Evolutionary conservation across 2,329 filamentous ascomycete genomes (phyloP).

Genomic region (Thermoascus crustaceus): DNA sequence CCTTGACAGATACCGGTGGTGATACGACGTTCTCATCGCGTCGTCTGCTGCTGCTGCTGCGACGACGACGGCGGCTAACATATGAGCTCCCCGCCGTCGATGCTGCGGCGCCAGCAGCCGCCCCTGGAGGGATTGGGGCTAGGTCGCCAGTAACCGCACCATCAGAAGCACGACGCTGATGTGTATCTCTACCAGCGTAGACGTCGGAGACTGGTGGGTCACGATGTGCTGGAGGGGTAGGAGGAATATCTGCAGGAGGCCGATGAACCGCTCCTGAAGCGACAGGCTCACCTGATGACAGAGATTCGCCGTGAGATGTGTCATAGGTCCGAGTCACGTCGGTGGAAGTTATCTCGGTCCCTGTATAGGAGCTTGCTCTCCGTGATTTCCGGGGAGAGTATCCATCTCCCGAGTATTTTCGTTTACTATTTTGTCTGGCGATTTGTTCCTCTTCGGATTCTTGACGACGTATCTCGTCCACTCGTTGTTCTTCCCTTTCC

Average conservation of each 20-base stretch:
- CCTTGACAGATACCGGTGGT: conserved; percentile 56
- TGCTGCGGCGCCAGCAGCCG: conserved; percentile 20
- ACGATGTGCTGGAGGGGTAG: conserved; percentile 33
- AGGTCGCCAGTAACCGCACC: conserved; percentile 16
- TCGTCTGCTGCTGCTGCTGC: conserved; percentile 21
- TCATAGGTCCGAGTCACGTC: conserved; percentile 25
- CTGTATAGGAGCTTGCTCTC: conserved; percentile 25
- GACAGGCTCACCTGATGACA: conserved; percentile 22
- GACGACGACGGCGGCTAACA: conserved; percentile 22
- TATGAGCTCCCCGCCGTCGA: conserved; percentile 22
- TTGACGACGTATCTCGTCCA: conserved; percentile 46
- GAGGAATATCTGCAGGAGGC: conserved; percentile 28
- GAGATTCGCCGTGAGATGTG: conserved; percentile 25
- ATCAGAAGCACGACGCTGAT: conserved; percentile 3
- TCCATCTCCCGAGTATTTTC: conserved; percentile 65
- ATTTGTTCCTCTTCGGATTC: conserved; percentile 47
- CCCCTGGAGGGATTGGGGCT: conserved; percentile 25
- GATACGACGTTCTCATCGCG: conserved; percentile 42
- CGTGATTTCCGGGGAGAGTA: conserved; percentile 24
- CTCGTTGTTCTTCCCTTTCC: conserved; percentile 50
- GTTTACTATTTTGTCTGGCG: conserved; percentile 46
- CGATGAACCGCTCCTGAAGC: conserved; percentile 23
- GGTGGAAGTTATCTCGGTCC: conserved; percentile 30
- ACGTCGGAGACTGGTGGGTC: conserved; percentile 9
- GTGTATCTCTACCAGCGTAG: too few species aligned